These are phyloP conservation scores for Chaetoceros tenuissimus DNA, from an alignment of 108 stramenopile genomes.

Conservation along the genomic window DNA sequence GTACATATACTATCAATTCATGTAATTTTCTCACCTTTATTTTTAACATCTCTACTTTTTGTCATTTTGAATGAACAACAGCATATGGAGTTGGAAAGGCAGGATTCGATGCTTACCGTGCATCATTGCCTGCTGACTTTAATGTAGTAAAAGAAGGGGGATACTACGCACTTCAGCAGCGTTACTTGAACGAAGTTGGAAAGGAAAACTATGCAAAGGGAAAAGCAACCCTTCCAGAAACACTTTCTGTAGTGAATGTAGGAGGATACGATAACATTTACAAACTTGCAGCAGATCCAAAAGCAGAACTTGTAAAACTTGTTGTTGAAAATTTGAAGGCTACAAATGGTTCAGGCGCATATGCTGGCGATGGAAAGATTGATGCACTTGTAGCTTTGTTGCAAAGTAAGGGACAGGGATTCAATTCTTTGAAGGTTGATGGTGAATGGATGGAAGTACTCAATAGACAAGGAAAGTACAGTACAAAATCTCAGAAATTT, in stretches of 20 bases:
- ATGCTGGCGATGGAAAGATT: conserved; percentile 1
- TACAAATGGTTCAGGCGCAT: conserved; percentile 2
- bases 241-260: conserved; percentile 11
- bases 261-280: conserved; percentile 31
- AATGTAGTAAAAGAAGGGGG: neutral
- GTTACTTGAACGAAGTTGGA: neutral
- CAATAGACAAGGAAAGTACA: conserved; percentile 16
- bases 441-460: conserved; percentile 38
- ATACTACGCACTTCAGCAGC: neutral
- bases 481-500: conserved; percentile 30
- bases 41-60: neutral
- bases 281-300: conserved; percentile 24
- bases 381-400: conserved; percentile 18
- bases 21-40: neutral
- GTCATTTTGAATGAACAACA: no score
- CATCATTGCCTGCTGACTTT: neutral
- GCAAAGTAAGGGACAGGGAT: conserved; percentile 34
- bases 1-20: neutral
- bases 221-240: neutral
- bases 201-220: neutral
- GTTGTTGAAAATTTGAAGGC: conserved; percentile 7
- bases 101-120: neutral
- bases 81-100: neutral
- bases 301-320: conserved; percentile 15
- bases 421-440: conserved; percentile 28